Conservation (phyloP, 768 basidiomycete genomes). For the Amanita fuliginea region DNA sequence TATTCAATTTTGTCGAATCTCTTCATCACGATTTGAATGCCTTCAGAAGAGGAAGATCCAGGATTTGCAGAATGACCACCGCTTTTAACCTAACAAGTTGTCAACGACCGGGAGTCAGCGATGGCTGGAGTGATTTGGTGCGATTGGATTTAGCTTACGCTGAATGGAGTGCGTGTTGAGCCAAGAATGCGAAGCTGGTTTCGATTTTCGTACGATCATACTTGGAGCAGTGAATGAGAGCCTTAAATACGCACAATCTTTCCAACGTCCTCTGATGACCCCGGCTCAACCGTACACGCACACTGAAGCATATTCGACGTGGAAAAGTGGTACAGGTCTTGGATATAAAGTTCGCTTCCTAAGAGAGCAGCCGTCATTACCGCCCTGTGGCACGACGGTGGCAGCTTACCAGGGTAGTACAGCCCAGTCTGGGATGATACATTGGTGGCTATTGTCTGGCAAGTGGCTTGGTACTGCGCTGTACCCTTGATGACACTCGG, state of each 20-base stretch:
- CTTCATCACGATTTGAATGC: conserved; percentile 36
- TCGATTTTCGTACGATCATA: too few relatives aligned
- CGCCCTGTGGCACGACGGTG: too few relatives aligned
- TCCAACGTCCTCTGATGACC: not conserved
- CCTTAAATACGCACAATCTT: conserved; percentile 9
- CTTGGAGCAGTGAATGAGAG: too few relatives aligned
- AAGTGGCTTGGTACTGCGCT: too few relatives aligned
- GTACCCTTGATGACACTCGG: too few relatives aligned
- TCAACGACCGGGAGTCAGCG: too few relatives aligned
- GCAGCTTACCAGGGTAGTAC: too few relatives aligned
- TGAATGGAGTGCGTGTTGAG: not conserved
- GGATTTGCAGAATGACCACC: conserved; percentile 35
- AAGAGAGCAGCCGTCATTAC: too few relatives aligned
- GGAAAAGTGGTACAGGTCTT: not conserved
- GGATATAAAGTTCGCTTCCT: not conserved
- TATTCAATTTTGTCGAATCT: conserved; percentile 26
- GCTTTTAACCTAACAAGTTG: conserved; percentile 29
- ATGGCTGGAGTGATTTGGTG: too few relatives aligned
- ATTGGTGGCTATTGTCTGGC: too few relatives aligned
- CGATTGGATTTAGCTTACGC: conserved; percentile 1
- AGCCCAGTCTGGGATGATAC: too few relatives aligned
- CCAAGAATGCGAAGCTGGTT: not conserved
- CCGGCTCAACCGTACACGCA: not conserved
- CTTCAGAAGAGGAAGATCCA: conserved; percentile 38
- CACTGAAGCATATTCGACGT: not conserved